Conservation (phyloP, 1,284 basidiomycete genomes). For the Trametes versicolor region DNA sequence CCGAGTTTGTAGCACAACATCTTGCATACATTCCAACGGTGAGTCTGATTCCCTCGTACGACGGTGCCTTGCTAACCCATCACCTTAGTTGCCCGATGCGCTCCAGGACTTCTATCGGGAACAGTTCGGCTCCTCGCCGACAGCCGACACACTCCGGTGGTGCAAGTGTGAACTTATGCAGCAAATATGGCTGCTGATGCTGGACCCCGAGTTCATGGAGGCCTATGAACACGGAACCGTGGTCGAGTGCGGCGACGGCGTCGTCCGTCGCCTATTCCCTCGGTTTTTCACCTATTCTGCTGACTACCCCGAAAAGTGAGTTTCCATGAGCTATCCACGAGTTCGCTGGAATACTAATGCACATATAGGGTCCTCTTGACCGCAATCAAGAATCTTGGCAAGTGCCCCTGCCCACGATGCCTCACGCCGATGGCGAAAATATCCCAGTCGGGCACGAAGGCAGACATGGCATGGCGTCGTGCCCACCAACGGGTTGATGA, state of each 20-base stretch:
- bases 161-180: no score
- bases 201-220: slow-evolving; percentile 2
- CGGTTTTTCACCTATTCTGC: slow-evolving; percentile 15
- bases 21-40: neutral
- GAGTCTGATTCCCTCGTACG: neutral
- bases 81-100: no score
- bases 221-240: slow-evolving; percentile 5
- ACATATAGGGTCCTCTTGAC: neutral
- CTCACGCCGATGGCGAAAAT: neutral
- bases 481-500: no score
- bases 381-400: neutral
- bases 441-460: neutral
- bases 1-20: neutral
- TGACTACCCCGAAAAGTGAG: slow-evolving; percentile 20
- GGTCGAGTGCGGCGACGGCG: slow-evolving; percentile 6
- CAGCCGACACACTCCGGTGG: no score
- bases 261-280: slow-evolving; percentile 4
- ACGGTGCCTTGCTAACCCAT: no score
- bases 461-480: no score
- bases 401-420: no score
- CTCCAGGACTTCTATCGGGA: no score
- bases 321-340: neutral
- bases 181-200: neutral
- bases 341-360: neutral
- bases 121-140: no score